A percentile compares a stretch with the other conserved stretches of the same genome.
phyloP scores from a whole-genome alignment of 73 alveolate species.

The Paraurostyla sp. region DNA sequence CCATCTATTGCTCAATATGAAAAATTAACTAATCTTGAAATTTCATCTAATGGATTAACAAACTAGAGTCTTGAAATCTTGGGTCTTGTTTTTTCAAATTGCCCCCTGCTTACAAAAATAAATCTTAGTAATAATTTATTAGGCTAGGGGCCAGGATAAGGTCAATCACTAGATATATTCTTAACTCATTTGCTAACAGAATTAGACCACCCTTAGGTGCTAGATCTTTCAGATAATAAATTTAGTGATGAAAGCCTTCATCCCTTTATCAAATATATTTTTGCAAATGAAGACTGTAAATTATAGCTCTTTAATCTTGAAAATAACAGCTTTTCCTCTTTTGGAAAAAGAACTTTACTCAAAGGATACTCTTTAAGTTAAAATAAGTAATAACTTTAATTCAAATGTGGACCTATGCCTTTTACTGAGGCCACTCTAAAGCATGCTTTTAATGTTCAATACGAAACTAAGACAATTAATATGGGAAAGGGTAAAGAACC shows the following conservation, averaged over 20 bases:
- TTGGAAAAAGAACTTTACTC: slow-evolving; percentile 51
- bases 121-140: slow-evolving; percentile 21
- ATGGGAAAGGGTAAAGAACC: not conserved
- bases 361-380: slow-evolving; percentile 39
- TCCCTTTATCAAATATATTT: slow-evolving; percentile 44
- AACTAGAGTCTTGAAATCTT: slow-evolving; percentile 7
- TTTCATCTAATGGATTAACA: slow-evolving; percentile 28
- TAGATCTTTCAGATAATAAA: slow-evolving; percentile 31
- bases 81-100: not conserved
- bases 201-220: not conserved
- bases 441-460: slow-evolving; percentile 41
- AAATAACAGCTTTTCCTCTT: not conserved
- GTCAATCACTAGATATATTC: slow-evolving; percentile 14
- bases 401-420: slow-evolving; percentile 64
- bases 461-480: not conserved
- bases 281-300: slow-evolving; percentile 54
- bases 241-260: slow-evolving; percentile 48
- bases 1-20: slow-evolving; percentile 45
- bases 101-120: slow-evolving; percentile 26
- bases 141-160: not conserved
- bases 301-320: slow-evolving; percentile 35
- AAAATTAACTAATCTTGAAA: slow-evolving; percentile 1
- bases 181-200: slow-evolving; percentile 16
- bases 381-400: slow-evolving; percentile 5
- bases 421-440: slow-evolving; percentile 40